These are phyloP conservation scores for Lavandula angustifolia DNA, from an alignment of 257 asterid species.

Conservation along the genomic window DNA sequence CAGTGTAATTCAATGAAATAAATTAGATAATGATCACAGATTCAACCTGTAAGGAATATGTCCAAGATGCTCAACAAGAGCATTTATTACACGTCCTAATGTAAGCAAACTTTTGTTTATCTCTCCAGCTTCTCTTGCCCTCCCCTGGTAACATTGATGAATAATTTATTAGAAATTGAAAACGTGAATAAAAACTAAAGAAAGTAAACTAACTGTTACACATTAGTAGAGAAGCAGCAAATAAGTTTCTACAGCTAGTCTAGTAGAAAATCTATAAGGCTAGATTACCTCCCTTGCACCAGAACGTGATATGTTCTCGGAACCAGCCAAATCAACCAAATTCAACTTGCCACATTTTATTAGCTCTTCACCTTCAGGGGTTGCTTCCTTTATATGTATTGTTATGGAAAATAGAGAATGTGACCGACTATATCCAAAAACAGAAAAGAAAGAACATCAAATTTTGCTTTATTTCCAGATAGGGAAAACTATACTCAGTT, in stretches of 20 bases:
- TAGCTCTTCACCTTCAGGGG: constrained; percentile 86
- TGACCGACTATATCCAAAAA: constrained; percentile 58
- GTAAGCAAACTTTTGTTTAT: constrained; percentile 87
- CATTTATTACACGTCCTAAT: constrained; percentile 79
- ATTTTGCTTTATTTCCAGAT: constrained; percentile 1
- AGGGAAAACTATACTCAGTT: neutral
- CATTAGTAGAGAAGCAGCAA: neutral
- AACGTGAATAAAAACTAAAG: neutral
- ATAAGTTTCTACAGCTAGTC: neutral
- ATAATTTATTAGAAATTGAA: neutral
- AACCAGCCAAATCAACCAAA: constrained; percentile 86
- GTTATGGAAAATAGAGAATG: constrained; percentile 86
- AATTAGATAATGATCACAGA: neutral
- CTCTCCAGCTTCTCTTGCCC: constrained; percentile 93
- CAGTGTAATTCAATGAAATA: constrained; percentile 13
- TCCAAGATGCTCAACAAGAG: constrained; percentile 86
- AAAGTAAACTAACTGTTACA: neutral
- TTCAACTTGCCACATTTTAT: constrained; percentile 85
- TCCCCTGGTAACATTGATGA: constrained; percentile 47
- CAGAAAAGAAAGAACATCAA: constrained; percentile 6
- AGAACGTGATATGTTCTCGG: constrained; percentile 83
- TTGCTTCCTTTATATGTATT: constrained; percentile 83
- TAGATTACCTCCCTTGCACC: constrained; percentile 80
- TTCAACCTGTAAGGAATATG: constrained; percentile 78
- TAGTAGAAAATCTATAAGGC: neutral